Percentiles rank a stretch among this genome's conserved stretches.
These are phyloP conservation scores for Novymonas esmeraldas DNA, from an alignment of 208 protist species.

Conservation along the genomic window DNA sequence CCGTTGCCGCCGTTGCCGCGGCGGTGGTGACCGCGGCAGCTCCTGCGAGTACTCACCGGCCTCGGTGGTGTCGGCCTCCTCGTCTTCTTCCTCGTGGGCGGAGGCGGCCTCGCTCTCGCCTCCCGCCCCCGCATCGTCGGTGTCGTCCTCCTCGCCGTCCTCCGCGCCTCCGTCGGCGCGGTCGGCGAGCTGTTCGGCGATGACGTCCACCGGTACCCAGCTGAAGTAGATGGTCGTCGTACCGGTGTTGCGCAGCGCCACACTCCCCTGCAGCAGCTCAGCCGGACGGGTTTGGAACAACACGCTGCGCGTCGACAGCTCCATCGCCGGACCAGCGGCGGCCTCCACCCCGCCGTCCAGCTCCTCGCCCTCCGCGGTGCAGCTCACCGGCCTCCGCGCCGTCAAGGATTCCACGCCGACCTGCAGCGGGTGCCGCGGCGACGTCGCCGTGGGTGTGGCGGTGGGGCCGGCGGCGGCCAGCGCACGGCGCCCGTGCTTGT, in stretches of 20 bases:
- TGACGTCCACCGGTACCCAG: conserved; percentile 52
- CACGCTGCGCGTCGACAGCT: conserved; percentile 62
- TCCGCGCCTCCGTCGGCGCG: background rate
- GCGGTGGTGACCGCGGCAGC: background rate
- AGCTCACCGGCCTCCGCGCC: background rate
- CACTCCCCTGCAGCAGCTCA: conserved; percentile 60
- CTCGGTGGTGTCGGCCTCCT: background rate
- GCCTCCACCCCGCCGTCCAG: background rate
- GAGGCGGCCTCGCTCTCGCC: background rate
- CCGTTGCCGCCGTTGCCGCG: background rate
- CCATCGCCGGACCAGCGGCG: conserved; percentile 31
- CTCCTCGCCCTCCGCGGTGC: conserved; percentile 11
- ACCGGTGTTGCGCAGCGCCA: conserved; percentile 64
- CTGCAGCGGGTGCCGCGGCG: conserved; percentile 25
- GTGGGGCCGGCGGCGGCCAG: background rate
- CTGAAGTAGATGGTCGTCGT: conserved; percentile 85
- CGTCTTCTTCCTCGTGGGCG: too few species aligned
- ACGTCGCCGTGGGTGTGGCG: background rate
- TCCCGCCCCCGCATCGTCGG: background rate
- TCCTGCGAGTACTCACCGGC: background rate
- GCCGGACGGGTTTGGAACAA: conserved; percentile 52
- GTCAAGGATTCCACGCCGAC: background rate
- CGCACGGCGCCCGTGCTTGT: background rate
- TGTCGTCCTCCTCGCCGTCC: background rate
- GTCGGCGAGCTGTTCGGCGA: conserved; percentile 29